Evolutionary conservation across 2,329 filamentous ascomycete genomes (phyloP).

Genomic region (Colletotrichum nymphaeae): DNA sequence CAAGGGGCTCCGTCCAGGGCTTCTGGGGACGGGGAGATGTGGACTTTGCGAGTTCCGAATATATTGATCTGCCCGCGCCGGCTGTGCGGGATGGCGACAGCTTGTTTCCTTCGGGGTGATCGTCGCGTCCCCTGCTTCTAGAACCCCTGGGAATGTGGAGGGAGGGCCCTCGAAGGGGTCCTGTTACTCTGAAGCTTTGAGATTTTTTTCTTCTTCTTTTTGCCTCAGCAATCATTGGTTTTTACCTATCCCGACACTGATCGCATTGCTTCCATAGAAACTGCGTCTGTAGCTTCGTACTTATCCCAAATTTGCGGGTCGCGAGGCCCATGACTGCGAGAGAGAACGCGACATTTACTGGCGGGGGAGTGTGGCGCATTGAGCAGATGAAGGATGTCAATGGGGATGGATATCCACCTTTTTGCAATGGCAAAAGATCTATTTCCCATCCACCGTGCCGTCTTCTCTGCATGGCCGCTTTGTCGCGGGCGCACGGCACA

Average conservation of each 20-base stretch:
- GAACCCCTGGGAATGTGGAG: not conserved
- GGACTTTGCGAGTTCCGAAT: slow-evolving; percentile 18
- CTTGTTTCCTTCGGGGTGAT: slow-evolving; percentile 7
- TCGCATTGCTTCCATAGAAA: not conserved
- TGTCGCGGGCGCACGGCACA: not conserved
- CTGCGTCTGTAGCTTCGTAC: not conserved
- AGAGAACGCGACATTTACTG: not conserved
- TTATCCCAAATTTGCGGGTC: not conserved
- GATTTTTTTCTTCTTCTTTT: not conserved
- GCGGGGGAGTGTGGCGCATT: not conserved
- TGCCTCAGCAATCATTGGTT: not conserved
- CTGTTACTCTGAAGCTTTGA: not conserved
- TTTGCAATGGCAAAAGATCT: not conserved
- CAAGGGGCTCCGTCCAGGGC: not conserved
- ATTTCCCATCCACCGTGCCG: not conserved
- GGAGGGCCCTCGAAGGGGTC: not conserved
- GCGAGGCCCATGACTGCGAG: not conserved
- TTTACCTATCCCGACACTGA: not conserved
- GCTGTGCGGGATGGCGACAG: slow-evolving; percentile 21
- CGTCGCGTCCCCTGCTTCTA: not conserved
- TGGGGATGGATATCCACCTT: not conserved
- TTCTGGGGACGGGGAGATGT: not conserved
- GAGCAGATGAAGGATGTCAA: not conserved
- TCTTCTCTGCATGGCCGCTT: not conserved
- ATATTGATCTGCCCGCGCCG: slow-evolving; percentile 23